Evolutionary conservation across 768 basidiomycete species (phyloP), one percentile per base, ranked within the genome.

Genomic region (Chalciporus pseudorubinellus): DNA sequence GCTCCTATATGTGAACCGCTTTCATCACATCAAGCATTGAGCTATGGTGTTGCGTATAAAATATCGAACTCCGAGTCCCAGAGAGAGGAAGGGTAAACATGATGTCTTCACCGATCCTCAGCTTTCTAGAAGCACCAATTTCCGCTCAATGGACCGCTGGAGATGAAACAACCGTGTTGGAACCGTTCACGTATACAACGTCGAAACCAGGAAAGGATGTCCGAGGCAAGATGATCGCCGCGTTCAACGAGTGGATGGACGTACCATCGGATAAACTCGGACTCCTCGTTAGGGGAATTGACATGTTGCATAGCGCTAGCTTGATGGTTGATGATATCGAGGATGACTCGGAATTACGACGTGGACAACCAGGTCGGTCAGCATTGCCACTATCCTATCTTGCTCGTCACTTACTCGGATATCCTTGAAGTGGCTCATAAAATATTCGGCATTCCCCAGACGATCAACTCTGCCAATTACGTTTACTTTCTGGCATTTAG

Each of bases 401-500:
- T 28, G 9, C 26, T 28, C 26, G 9, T 9, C 26, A 28, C 26
- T 28, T n/a, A n/a, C n/a, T n/a, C n/a, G n/a, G 9, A 28, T 28
- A 28, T 28, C 26, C 26, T 4, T 5, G 6, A n/a, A 84, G 93
- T 93, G n/a, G 83, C 93, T 0, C 93, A 98, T 73, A 92, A 89
- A 74, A 92, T 98, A 54, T 98, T 93, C 60, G 94, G 94, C 1
- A 74, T 94, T 6, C 91, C 94, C 1, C 93, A 94, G 66, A 94
- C 93, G 0, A 92, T 98, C 70, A 95, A 98, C 67, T 83, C 86
- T 3, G 93, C 94, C 2, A 95, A 93, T n/a, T n/a, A n/a, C n/a
- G n/a, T n/a, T n/a, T n/a, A n/a, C n/a, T n/a, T n/a, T n/a, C n/a
- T n/a, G n/a, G 26, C 26, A 4, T 28, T 28, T 28, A 28, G 26